These are phyloP conservation scores for Mercurialis annua DNA, from an alignment of 345 rosid genomes.

Conservation along the genomic window DNA sequence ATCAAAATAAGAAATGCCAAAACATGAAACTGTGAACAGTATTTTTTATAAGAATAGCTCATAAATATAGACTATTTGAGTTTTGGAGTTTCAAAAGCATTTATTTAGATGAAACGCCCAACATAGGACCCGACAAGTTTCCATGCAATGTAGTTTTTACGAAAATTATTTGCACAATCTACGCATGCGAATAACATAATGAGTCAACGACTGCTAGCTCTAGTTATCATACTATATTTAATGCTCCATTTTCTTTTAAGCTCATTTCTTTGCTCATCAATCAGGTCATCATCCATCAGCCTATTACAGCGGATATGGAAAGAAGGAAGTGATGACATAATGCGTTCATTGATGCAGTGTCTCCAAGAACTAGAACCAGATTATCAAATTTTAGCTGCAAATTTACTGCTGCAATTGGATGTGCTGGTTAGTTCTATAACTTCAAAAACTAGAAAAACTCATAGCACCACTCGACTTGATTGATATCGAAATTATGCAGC, in stretches of 20 bases:
- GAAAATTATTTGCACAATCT: not conserved
- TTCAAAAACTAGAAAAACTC: not conserved
- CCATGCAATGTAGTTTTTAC: not conserved
- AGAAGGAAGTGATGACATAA: slow-evolving; percentile 49
- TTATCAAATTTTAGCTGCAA: slow-evolving; percentile 64
- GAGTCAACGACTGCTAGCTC: no score
- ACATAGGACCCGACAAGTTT: no score
- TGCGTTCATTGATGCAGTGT: slow-evolving; percentile 43
- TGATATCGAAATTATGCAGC: no score
- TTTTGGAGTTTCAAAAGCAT: no score
- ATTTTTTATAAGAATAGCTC: no score
- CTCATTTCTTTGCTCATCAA: slow-evolving; percentile 5
- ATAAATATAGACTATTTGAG: no score
- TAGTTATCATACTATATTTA: not conserved
- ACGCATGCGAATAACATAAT: not conserved
- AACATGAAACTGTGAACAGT: no score
- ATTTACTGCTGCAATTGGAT: slow-evolving; percentile 69
- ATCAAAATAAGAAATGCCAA: no score
- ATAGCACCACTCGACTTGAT: no score
- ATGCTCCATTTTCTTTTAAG: not conserved
- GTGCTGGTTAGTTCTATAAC: slow-evolving; percentile 40
- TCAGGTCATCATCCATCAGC: slow-evolving; percentile 65
- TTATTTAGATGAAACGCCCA: not conserved
- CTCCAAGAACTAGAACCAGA: slow-evolving; percentile 47
- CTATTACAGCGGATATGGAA: slow-evolving; percentile 57